phyloP scores from a whole-genome alignment of 345 rosid genomes.

The Microcos paniculata region DNA sequence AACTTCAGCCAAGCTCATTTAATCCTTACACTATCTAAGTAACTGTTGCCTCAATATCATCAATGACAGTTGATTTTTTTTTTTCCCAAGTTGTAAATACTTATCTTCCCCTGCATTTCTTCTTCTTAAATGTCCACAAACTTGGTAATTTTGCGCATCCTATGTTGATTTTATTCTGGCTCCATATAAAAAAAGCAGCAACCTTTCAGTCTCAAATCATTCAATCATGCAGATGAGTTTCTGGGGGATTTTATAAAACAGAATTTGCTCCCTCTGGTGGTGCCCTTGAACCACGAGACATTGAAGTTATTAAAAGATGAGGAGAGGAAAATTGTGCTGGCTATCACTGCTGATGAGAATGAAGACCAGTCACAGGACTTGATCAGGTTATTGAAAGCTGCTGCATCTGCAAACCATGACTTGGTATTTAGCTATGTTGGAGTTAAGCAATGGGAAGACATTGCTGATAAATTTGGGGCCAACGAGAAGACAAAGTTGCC shows the following conservation, averaged over 20 bases:
- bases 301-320: constrained; percentile 80
- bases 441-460: constrained; percentile 71
- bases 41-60: not conserved
- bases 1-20: not conserved
- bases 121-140: not conserved
- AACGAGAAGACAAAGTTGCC: constrained; percentile 62
- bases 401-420: constrained; percentile 91
- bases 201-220: not conserved
- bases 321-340: constrained; percentile 73
- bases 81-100: not conserved
- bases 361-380: constrained; percentile 60
- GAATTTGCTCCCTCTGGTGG: constrained; percentile 70
- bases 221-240: constrained; percentile 56
- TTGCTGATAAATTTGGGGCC: constrained; percentile 69
- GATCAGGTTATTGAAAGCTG: constrained; percentile 71
- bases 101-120: not conserved
- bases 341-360: constrained; percentile 73
- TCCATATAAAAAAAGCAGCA: not conserved
- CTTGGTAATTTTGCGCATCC: not conserved
- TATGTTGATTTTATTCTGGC: not conserved
- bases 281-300: constrained; percentile 76
- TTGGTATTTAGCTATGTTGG: constrained; percentile 88
- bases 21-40: not conserved
- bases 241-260: constrained; percentile 81
- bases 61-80: not conserved